phyloP scores from a whole-genome alignment of 2,329 filamentous ascomycete genomes.

The Aotearoamyces nothofagi region DNA sequence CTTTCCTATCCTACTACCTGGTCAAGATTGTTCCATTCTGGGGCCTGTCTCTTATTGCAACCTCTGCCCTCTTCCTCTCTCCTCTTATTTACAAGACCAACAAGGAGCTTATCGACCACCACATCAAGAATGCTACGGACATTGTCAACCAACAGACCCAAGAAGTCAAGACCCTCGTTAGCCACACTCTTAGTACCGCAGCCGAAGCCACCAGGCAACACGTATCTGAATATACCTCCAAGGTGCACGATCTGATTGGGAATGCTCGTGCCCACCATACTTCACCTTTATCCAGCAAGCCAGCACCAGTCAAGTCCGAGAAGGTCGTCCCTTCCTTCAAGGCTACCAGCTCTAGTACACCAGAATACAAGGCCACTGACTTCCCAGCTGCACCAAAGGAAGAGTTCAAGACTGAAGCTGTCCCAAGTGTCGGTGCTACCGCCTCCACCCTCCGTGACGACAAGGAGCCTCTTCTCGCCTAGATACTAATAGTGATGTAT shows the following conservation, averaged over 20 bases:
- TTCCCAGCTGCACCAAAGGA: conserved; percentile 18
- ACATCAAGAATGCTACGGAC: conserved; percentile 40
- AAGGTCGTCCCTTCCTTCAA: conserved; percentile 4
- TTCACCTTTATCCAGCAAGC: conserved; percentile 12
- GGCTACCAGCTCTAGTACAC: conserved; percentile 8
- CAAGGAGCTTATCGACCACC: conserved; percentile 52
- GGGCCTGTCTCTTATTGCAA: conserved; percentile 46
- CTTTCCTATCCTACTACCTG: conserved; percentile 52
- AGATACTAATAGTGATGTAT: too few relatives aligned
- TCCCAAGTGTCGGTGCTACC: conserved; percentile 6
- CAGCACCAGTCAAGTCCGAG: conserved; percentile 9
- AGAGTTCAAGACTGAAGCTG: conserved; percentile 12
- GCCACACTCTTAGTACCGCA: conserved; percentile 48
- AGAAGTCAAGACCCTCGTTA: conserved; percentile 44
- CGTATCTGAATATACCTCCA: conserved; percentile 50
- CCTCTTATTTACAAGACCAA: conserved; percentile 52
- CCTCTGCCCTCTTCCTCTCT: conserved; percentile 42
- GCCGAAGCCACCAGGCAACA: conserved; percentile 52
- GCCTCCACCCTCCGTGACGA: conserved; percentile 5
- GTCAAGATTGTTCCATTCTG: conserved; percentile 58
- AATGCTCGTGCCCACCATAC: conserved; percentile 21
- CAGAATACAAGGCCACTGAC: conserved; percentile 14
- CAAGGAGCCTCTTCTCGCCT: conserved; percentile 15
- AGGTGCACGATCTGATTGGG: conserved; percentile 49
- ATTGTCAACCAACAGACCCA: conserved; percentile 46